These are phyloP conservation scores for Cladosporium sphaerospermum DNA, from an alignment of 2,329 filamentous ascomycete genomes.

Conservation along the genomic window DNA sequence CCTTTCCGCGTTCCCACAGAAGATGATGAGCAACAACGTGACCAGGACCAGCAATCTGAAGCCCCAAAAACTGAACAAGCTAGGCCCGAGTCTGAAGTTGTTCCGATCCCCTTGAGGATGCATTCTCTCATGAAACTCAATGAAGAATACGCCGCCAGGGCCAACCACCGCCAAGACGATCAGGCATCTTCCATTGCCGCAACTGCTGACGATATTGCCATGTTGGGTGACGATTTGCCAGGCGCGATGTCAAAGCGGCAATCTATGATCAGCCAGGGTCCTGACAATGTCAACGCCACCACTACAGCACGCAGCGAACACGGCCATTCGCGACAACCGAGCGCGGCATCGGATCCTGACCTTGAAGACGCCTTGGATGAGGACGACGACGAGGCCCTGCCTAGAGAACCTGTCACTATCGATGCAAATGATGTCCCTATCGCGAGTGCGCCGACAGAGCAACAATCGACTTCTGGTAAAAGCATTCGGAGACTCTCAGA, in stretches of 20 bases:
- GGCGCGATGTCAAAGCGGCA: background rate
- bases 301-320: background rate
- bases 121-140: constrained; percentile 11
- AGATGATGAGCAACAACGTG: constrained; percentile 26
- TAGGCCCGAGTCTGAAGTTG: background rate
- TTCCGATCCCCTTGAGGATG: constrained; percentile 3
- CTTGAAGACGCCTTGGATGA: constrained; percentile 15
- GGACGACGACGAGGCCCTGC: constrained; percentile 20
- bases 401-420: constrained; percentile 5
- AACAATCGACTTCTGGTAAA: background rate
- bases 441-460: background rate
- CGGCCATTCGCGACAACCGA: background rate
- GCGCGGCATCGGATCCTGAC: background rate
- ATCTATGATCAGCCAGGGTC: background rate
- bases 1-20: constrained; percentile 31
- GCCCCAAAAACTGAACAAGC: constrained; percentile 14
- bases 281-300: background rate
- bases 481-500: background rate
- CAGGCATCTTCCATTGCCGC: constrained; percentile 44
- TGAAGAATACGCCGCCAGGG: constrained; percentile 18
- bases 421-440: background rate
- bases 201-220: constrained; percentile 52
- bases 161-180: constrained; percentile 33
- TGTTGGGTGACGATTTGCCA: constrained; percentile 37
- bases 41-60: constrained; percentile 18